Conservation (phyloP, 306 rosid genomes). For the Urtica urens region DNA sequence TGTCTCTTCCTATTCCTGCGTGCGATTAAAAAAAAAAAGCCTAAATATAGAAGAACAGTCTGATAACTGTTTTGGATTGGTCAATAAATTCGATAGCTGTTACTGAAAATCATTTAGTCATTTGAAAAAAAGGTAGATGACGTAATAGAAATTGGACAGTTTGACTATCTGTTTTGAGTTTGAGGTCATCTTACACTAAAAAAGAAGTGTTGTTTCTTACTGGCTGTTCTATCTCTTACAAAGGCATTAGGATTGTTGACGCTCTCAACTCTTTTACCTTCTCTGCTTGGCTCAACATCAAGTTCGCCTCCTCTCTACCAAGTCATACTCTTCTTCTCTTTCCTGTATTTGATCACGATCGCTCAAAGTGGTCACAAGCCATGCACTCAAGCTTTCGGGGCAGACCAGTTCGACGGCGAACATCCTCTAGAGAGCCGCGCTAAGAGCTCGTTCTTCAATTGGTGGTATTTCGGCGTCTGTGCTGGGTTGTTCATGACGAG, state of each 20-base stretch:
- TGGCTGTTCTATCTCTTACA: too few species aligned
- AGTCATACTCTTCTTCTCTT: constrained; percentile 41
- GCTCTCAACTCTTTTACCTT: constrained; percentile 34
- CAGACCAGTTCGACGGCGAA: constrained; percentile 53
- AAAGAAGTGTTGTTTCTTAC: too few species aligned
- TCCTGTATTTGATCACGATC: constrained; percentile 50
- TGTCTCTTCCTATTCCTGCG: neutral
- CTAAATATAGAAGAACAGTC: too few species aligned
- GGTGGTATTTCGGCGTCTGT: constrained; percentile 54
- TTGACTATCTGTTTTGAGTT: too few species aligned
- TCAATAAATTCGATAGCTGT: too few species aligned
- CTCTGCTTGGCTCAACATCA: constrained; percentile 7
- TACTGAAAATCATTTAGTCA: too few species aligned
- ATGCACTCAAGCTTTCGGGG: constrained; percentile 70
- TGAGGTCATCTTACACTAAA: too few species aligned
- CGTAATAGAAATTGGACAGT: too few species aligned
- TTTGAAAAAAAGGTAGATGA: too few species aligned
- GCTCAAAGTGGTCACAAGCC: constrained; percentile 66
- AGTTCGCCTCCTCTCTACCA: constrained; percentile 25
- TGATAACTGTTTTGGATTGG: too few species aligned
- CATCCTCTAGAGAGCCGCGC: constrained; percentile 45
- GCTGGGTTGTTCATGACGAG: constrained; percentile 22
- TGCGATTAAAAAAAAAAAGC: too few species aligned
- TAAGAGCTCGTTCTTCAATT: constrained; percentile 67
- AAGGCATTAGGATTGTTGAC: constrained; percentile 57